Percentiles rank a stretch among this genome's conserved stretches.
Conservation (phyloP, 2,329 filamentous ascomycete genomes). For the Escovopsis sp. region DNA sequence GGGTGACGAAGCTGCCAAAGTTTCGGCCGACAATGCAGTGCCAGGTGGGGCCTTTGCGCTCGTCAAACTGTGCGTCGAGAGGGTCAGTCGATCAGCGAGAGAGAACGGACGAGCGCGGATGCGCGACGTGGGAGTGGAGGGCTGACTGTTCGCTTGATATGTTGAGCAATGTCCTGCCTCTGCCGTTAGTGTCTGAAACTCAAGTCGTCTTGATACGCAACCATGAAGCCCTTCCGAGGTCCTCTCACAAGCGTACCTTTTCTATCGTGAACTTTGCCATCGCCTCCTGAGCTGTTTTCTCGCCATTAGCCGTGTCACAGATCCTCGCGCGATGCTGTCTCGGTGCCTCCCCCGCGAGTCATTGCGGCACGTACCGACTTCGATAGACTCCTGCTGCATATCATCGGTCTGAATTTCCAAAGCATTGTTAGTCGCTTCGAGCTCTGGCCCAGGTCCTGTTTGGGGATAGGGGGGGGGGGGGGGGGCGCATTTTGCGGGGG, state of each 20-base stretch:
- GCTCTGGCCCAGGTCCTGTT: conserved; percentile 13
- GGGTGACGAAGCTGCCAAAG: conserved; percentile 97
- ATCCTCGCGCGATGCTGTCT: background rate
- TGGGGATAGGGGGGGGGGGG: no score
- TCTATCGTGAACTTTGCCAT: conserved; percentile 49
- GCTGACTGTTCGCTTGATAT: conserved; percentile 81
- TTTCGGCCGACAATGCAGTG: conserved; percentile 98
- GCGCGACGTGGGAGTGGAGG: conserved; percentile 2
- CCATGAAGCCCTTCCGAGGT: no score
- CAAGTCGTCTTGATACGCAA: no score
- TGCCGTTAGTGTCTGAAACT: conserved; percentile 11
- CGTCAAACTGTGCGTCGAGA: conserved; percentile 58
- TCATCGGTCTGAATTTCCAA: conserved; percentile 74
- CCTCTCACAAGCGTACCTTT: conserved; percentile 27
- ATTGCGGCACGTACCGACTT: conserved; percentile 59
- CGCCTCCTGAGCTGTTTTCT: conserved; percentile 39
- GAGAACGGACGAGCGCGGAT: no score
- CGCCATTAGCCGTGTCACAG: conserved; percentile 12
- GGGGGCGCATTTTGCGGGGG: background rate
- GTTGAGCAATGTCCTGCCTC: conserved; percentile 75
- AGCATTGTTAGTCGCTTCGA: no score
- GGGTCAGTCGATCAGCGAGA: background rate
- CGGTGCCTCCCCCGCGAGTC: background rate
- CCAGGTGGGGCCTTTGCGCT: conserved; percentile 94
- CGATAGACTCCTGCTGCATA: conserved; percentile 90